phyloP scores from a whole-genome alignment of 768 basidiomycete genomes.

The Boletus huronensis region DNA sequence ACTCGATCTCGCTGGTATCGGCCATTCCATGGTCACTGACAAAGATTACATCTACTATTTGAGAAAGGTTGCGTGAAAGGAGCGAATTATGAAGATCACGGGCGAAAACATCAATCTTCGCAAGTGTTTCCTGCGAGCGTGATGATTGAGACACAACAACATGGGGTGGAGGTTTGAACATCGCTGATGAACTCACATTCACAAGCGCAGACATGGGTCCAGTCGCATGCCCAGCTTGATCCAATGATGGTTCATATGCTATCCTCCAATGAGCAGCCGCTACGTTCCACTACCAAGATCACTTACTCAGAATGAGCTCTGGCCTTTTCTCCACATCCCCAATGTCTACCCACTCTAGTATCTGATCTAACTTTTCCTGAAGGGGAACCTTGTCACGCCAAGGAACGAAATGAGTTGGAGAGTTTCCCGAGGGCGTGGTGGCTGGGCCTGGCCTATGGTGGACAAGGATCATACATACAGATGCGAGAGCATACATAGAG shows the following conservation, averaged over 20 bases:
- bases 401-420: constrained; percentile 74
- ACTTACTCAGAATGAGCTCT: constrained; percentile 69
- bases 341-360: constrained; percentile 81
- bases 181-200: constrained; percentile 47
- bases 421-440: constrained; percentile 56
- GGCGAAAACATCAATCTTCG: constrained; percentile 70
- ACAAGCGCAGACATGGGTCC: constrained; percentile 69
- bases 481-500: neutral
- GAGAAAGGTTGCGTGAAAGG: constrained; percentile 66
- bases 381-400: constrained; percentile 64
- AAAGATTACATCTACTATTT: constrained; percentile 85
- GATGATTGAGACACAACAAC: neutral
- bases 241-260: constrained; percentile 84
- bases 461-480: neutral
- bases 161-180: neutral
- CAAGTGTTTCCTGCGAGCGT: constrained; percentile 52
- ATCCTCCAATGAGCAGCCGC: neutral
- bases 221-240: constrained; percentile 76
- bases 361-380: constrained; percentile 68
- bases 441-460: constrained; percentile 76
- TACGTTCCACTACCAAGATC: neutral
- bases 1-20: constrained; percentile 75
- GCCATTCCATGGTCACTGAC: constrained; percentile 94
- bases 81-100: constrained; percentile 62
- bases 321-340: constrained; percentile 62